Conservation (phyloP, 2,329 filamentous ascomycete genomes). For the Teratosphaeria pseudoeucalypti region DNA sequence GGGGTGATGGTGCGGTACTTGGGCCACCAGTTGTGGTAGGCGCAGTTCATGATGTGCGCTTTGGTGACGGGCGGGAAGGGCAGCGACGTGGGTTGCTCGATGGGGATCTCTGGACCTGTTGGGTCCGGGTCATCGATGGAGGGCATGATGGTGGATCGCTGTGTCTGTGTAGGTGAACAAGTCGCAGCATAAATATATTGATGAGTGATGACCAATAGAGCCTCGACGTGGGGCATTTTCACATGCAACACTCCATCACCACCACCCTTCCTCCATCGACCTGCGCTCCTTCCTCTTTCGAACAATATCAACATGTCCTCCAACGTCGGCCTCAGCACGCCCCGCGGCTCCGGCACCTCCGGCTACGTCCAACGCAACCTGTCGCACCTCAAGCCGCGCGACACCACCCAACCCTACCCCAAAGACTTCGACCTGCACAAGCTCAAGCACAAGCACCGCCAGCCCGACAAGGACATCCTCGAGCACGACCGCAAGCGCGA, state of each 20-base stretch:
- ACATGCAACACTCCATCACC: neutral
- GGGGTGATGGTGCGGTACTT: constrained; percentile 73
- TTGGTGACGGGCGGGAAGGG: constrained; percentile 76
- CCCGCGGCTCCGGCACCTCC: constrained; percentile 88
- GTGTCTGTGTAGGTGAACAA: neutral
- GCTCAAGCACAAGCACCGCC: constrained; percentile 67
- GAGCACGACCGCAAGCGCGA: constrained; percentile 88
- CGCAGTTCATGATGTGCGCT: constrained; percentile 85
- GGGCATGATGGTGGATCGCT: neutral
- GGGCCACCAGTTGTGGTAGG: constrained; percentile 85
- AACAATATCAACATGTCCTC: constrained; percentile 62
- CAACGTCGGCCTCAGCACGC: constrained; percentile 92
- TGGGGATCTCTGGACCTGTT: neutral
- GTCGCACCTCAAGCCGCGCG: constrained; percentile 76
- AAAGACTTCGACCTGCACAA: constrained; percentile 56
- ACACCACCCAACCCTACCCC: constrained; percentile 63
- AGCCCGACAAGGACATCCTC: constrained; percentile 84
- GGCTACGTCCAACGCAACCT: constrained; percentile 96
- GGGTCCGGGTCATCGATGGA: neutral
- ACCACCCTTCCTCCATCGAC: neutral
- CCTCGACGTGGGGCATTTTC: neutral
- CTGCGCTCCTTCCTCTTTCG: neutral
- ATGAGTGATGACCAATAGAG: neutral
- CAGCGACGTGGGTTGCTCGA: constrained; percentile 26
- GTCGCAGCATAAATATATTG: neutral